Base-by-base conservation (phyloP, 306 rosid genomes). In the Cicer judaicum region DNA sequence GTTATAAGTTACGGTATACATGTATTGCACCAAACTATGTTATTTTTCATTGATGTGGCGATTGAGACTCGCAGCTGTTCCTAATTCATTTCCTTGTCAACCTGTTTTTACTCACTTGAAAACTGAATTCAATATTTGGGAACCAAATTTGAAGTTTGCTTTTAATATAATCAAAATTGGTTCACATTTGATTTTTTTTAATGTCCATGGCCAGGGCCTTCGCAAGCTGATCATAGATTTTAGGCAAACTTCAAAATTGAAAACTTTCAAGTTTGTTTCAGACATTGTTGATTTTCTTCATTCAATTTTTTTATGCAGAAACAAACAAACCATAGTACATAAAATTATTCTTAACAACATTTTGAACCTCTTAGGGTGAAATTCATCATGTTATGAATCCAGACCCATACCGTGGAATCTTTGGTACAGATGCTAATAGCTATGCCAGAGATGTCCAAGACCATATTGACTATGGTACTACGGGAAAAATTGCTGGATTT, bases 401-500 rank as follows among this genome's bases (percentile, higher is more conserved):
- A 64, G 96, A 93, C 83, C 97, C 98, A 8, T 93, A 91, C 55
- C 93, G 8, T 52, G 97, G 98, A 80, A 24, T 78, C 72, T 93
- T 91, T 66, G 97, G 98, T 8, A 13, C 91, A 0, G 91, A 91
- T 77, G 96, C 91, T 43, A 40, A 70, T 5, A 19, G 84, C 56
- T 93, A 93, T 73, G 93, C 88, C 54, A 85, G 77, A 78, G 98
- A 93, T 46, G 88, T 93, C 65, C 93, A 88, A 80, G 97, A 93
- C 72, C 98, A 93, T 78, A 80, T 91, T 62, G 91, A 87, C 48
- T 91, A 81, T 63, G 98, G 98, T 11, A 89, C 89, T 78, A 83
- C 97, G 19, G 97, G 98, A 72, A 83, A 78, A 43, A 80, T 93
- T 72, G 97, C 96, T 43, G 98, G 97, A 55, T 93, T 89, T 79